Percentiles rank a stretch among this genome's conserved stretches.
phyloP scores from a whole-genome alignment of 2,329 filamentous ascomycete genomes.

The Capronia coronata region DNA sequence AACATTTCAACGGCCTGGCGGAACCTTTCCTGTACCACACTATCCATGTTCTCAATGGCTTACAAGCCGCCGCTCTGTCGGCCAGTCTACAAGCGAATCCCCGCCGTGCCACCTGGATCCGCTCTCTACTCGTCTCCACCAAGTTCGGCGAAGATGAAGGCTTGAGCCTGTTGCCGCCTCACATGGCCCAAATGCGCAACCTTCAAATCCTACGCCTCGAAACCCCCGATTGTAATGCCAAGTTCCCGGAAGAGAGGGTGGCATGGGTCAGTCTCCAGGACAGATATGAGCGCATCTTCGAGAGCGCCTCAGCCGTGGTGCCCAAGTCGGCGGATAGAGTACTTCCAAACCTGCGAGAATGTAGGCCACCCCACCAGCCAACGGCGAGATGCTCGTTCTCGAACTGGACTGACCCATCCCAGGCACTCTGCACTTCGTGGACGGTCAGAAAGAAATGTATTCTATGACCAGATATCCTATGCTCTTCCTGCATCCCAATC shows the following conservation, averaged over 20 bases:
- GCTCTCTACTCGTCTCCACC: conserved; percentile 25
- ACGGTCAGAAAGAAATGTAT: conserved; percentile 25
- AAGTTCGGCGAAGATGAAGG: conserved; percentile 27
- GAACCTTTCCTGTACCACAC: conserved; percentile 27
- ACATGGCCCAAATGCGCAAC: conserved; percentile 24
- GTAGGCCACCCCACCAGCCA: conserved; percentile 6
- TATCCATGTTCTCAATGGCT: conserved; percentile 20
- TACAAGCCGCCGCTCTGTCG: conserved; percentile 17
- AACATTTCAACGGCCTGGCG: conserved; percentile 23
- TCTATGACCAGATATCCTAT: conserved; percentile 27
- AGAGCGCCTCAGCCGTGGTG: conserved; percentile 22
- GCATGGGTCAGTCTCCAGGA: conserved; percentile 27
- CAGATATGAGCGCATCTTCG: conserved; percentile 26
- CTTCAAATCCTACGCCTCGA: conserved; percentile 25
- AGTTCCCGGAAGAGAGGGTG: conserved; percentile 23
- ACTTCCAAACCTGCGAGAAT: conserved; percentile 21
- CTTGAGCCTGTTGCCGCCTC: conserved; percentile 20
- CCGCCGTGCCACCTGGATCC: conserved; percentile 23
- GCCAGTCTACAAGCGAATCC: conserved; percentile 18
- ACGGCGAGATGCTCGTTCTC: neutral
- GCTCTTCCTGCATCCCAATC: conserved; percentile 27
- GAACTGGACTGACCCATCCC: neutral
- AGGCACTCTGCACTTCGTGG: conserved; percentile 29
- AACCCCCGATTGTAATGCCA: conserved; percentile 28
- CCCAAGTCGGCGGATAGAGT: conserved; percentile 16